Evolutionary conservation across 2,329 filamentous ascomycete genomes (phyloP), one percentile per base, ranked within the genome.

Genomic region (Epichloe brachyelytri): DNA sequence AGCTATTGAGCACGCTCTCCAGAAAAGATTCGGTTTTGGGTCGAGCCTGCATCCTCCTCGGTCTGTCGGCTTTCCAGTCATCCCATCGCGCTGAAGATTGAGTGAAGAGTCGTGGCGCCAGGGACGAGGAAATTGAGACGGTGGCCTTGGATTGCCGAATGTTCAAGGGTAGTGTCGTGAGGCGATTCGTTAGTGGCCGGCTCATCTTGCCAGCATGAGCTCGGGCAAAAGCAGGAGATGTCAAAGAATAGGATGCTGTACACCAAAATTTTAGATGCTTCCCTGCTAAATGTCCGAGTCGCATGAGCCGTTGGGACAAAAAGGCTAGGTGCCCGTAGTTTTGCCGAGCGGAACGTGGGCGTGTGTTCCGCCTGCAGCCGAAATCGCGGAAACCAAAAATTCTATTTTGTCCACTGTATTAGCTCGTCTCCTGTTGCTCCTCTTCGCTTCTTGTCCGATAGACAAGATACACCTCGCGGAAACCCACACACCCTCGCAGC

Each of bases 121-220:
- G 58, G 40, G 58, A 52, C 33, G 56, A 50, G 49, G 51, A 57
- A 55, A 57, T 56, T 36, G 51, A 49, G 48, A 53, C 56, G 46
- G 56, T 51, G 51, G 50, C 57, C 53, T 53, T 63, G 49, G 58
- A 39, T 20, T 26, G 48, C 53, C 55, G 65, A 41, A 66, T 62
- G 17, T 17, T 37, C 53, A 69, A 57, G 46, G 67, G 61, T 54
- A 66, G 69, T 59, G 68, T 71, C 64, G 71, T 58, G 39, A 71
- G 63, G 65, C 73, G 68, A 59, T 64, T 68, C 57, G 65, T 61
- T 47, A 71, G 63, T 59, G 69, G 60, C 49, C 66, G 69, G 54
- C 67, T 74, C 74, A 77, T 77, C 49, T 59, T 65, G 58, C 59
- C 56, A 49, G 56, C 61, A 66, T 19, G 11, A 26, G 37, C 26